Conservation (phyloP, 805 yeast species). For the Suhomyces faveliae region DNA sequence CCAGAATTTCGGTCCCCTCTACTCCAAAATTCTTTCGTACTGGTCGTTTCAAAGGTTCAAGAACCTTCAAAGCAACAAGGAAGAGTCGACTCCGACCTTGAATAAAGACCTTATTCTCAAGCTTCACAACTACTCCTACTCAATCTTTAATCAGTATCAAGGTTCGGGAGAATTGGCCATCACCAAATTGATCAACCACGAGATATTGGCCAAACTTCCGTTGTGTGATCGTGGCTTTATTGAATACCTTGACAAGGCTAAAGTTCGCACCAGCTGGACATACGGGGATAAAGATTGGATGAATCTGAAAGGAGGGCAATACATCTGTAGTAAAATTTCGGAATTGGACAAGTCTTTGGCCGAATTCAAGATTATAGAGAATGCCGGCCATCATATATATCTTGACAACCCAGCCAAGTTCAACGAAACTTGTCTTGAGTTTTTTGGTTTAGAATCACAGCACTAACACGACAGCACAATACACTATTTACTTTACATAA, state of each 20-base stretch:
- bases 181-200: slow-evolving; percentile 39
- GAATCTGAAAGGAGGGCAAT: slow-evolving; percentile 39
- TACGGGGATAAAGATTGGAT: slow-evolving; percentile 47
- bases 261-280: slow-evolving; percentile 31
- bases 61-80: slow-evolving; percentile 23
- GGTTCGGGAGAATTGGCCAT: slow-evolving; percentile 46
- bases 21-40: slow-evolving; percentile 38
- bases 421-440: slow-evolving; percentile 22
- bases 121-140: slow-evolving; percentile 40
- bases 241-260: slow-evolving; percentile 23
- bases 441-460: slow-evolving; percentile 20
- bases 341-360: slow-evolving; percentile 16
- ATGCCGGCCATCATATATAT: slow-evolving; percentile 45
- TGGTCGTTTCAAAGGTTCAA: slow-evolving; percentile 42
- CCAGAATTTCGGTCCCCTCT: slow-evolving; percentile 39
- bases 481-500: too few relatives aligned
- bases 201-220: slow-evolving; percentile 38
- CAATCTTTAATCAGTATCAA: slow-evolving; percentile 43
- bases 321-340: slow-evolving; percentile 26
- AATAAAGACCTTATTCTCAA: slow-evolving; percentile 26
- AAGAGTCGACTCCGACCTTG: not conserved
- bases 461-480: too few relatives aligned
- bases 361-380: slow-evolving; percentile 21
- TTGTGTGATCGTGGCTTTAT: slow-evolving; percentile 40
- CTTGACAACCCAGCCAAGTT: slow-evolving; percentile 39